Base-by-base conservation (phyloP, 768 basidiomycete genomes). In the Boletus reticulatus region DNA sequence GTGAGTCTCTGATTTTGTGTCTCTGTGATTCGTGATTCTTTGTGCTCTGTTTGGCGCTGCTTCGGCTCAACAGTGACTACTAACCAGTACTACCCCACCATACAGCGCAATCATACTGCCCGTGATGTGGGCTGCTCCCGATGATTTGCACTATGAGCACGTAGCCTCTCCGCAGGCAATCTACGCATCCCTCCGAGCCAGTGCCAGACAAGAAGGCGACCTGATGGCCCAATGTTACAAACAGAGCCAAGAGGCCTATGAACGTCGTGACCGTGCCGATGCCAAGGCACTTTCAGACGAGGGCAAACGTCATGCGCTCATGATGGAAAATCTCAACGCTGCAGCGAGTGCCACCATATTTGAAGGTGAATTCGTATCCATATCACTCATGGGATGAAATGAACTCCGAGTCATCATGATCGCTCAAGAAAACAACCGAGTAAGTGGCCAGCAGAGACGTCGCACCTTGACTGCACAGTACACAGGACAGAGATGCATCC, bases 271-370 rank as follows among this genome's bases (percentile, higher is more conserved):
- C 62, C 86, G 87, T 19, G 89, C 83, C 1, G 73, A 72, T 29
- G 94, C 94, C 36, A 94, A 96, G 72, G 76, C 87, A 48, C 79
- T 97, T 17, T 89, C 87, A 27, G 83, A 86, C 48, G 64, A 92
- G 67, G 92, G 91, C n/a, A 91, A 93, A 69, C 76, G 74, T 37
- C 92, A 95, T 68, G 81, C 88, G 67, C 66, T 72, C 12, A 79
- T 81, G 64, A 94, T 92, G 87, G 86, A 91, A 58, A 68, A 76
- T 32, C 70, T 93, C 59, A 89, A 98, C 68, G 80, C 78, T 54
- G 72, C 92, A 70, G 96, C 95, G 4, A 84, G 87, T 53, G 82
- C 87, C 47, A 92, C 88, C 87, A 92, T 98, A 59, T 98, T 86
- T 68, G 38, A 53, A 56, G 72, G 76, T 58, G 84, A 92, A 3